Evolutionary conservation across 345 rosid species (phyloP), one percentile per base, ranked within the genome.

Genomic region (Streptanthus diversifolius): DNA sequence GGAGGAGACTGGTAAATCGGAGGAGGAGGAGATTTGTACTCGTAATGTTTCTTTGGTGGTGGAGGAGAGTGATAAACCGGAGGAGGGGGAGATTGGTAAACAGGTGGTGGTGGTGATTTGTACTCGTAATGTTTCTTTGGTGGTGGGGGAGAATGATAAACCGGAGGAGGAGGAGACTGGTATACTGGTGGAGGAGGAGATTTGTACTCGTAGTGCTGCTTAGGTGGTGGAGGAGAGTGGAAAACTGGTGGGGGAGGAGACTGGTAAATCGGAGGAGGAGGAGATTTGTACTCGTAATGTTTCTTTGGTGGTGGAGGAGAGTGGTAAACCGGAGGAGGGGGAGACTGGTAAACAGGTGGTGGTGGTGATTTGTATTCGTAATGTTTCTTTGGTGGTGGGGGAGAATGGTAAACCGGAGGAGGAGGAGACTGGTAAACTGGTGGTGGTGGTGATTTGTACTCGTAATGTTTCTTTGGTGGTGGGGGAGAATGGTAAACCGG

Each of bases 371-470:
- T 76, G 65, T 69, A 76, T 0, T 32, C 55, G 13, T 72, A 67
- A 0, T 63, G 4, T 0, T 53, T 70, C 44, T 22, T 60, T 0
- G 82, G 80, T 0, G 74, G 83, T 0, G 83, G 76, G 0, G 80
- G 80, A 7, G 80, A 77, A 0, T 77, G 15, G 62, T 77, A 71
- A 5, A 70, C 69, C 0, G 74, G 78, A n/a, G 74, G 83, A 0
- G 83, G 76, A 0, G 80, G 80, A 7, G 80, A 77, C 0, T 77
- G 15, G 62, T 77, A 71, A 5, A 70, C 69, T 0, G 74, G 78
- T n/a, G 79, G 79, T 1, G 79, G 79, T 0, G 79, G 79, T 0
- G 77, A 72, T 14, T 72, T 66, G 70, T 78, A 78, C 3, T 62
- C 71, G 21, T 74, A 66, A 0, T 57, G 0, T 0, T 56, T 69